Evolutionary conservation across 176 grass and related monocot species (phyloP), one percentile per base, ranked within the genome.

Genomic region (Saccharum spontaneum): DNA sequence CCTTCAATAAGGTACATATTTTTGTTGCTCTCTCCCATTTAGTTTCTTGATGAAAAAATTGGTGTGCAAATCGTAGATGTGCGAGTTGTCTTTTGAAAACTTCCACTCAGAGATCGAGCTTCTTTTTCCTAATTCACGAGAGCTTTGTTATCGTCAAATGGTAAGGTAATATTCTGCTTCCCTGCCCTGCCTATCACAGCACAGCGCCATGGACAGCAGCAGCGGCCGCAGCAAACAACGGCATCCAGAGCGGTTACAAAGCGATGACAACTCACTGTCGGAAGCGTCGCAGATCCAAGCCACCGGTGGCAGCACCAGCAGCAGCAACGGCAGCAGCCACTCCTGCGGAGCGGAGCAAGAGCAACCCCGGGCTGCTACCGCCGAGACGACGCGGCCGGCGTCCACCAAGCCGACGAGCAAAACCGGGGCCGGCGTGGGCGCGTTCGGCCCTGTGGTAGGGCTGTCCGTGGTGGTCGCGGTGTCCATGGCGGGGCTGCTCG

Each of bases 401-500:
- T 23, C 74, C 28, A 28, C 1, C 73, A 10, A n/a, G n/a, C 33
- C 28, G 28, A 28, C 50, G 31, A 1, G 14, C 23, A 50, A 60
- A 8, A 1, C 20, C 1, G 69, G 72, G 2, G n/a, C 2, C 60
- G 41, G 43, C 44, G 64, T 2, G 78, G 62, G 41, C 11, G 63
- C 44, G 50, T 55, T 83, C 67, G 80, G 86, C 30, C 70, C 76
- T 10, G 71, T 8, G 20, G 37, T 54, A 10, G 77, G 85, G 63
- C 81, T 88, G 45, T 38, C 23, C 69, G 64, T 85, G 41, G 63
- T 81, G 70, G 57, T 71, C 8, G 67, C 71, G 69, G 80, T 83
- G 48, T 75, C 85, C 14, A 16, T 50, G 63, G 76, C 66, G 41
- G 82, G 76, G 70, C 81, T 91, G 54, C 89, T 91, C 70, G 38